A percentile compares a stretch with the other conserved stretches of the same genome.
phyloP scores from a whole-genome alignment of 1,284 basidiomycete species.

The Microbotryum violaceum region DNA sequence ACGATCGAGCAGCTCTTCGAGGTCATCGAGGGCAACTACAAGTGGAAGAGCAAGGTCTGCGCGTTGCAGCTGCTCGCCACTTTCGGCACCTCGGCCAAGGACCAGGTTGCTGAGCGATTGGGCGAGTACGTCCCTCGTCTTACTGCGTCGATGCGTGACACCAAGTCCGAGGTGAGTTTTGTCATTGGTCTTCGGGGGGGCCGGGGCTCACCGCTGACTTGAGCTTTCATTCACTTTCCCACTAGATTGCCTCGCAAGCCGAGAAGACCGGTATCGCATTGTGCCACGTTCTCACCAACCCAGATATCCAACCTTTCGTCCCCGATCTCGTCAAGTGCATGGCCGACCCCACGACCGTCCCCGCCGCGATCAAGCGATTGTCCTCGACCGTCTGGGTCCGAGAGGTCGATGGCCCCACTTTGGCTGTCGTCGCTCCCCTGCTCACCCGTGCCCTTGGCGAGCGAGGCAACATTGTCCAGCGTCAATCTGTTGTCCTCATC shows the following conservation, averaged over 20 bases:
- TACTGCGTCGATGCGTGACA: constrained; percentile 91
- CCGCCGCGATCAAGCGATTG: constrained; percentile 90
- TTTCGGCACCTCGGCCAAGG: constrained; percentile 50
- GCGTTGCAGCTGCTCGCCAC: constrained; percentile 57
- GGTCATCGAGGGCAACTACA: constrained; percentile 66
- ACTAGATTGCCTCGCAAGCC: constrained; percentile 71
- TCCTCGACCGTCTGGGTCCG: constrained; percentile 94
- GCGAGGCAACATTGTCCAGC: constrained; percentile 65
- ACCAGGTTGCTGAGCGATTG: constrained; percentile 77
- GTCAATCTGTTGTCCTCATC: constrained; percentile 77
- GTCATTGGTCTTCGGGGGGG: not conserved
- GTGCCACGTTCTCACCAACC: constrained; percentile 86
- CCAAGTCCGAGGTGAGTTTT: constrained; percentile 73
- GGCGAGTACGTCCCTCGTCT: constrained; percentile 77
- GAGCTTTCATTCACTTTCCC: constrained; percentile 10
- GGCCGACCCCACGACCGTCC: constrained; percentile 73
- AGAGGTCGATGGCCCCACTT: constrained; percentile 90
- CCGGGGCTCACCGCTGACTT: constrained; percentile 13
- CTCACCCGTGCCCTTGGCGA: constrained; percentile 89
- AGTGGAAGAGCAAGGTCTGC: constrained; percentile 95
- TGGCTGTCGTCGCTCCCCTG: constrained; percentile 92
- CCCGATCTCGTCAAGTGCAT: constrained; percentile 81
- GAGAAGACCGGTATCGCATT: constrained; percentile 88
- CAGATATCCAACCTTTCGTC: constrained; percentile 86
- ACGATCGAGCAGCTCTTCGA: constrained; percentile 65